Conservation (phyloP, 2,329 filamentous ascomycete genomes). For the Neodidymelliopsis sp. region DNA sequence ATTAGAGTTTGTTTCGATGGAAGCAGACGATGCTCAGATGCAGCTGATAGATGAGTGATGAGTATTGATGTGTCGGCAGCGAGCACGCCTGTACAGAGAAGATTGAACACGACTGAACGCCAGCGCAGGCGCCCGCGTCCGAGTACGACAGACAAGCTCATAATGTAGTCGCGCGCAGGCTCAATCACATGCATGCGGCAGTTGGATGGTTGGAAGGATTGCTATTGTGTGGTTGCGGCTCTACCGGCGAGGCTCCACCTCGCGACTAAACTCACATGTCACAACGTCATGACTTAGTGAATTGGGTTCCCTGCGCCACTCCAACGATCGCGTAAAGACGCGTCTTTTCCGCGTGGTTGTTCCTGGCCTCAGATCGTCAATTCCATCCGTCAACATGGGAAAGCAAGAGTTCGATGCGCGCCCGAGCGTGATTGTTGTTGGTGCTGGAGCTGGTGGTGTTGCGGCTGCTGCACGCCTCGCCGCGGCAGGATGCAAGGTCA, state of each 20-base stretch:
- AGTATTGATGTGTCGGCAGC: neutral
- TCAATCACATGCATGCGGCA: constrained; percentile 15
- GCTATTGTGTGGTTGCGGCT: constrained; percentile 15
- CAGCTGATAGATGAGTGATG: too few species aligned
- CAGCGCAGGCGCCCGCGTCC: too few species aligned
- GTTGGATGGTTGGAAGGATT: constrained; percentile 2
- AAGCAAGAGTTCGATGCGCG: constrained; percentile 20
- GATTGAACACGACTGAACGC: too few species aligned
- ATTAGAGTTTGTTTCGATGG: neutral
- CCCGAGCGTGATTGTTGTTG: constrained; percentile 52
- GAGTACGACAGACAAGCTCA: too few species aligned
- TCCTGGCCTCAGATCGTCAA: constrained; percentile 14
- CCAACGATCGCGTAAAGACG: constrained; percentile 15
- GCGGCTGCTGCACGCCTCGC: constrained; percentile 75
- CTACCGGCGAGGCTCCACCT: constrained; percentile 12
- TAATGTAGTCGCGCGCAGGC: neutral
- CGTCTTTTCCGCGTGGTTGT: constrained; percentile 12
- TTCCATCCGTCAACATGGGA: constrained; percentile 14
- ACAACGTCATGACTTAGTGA: constrained; percentile 21
- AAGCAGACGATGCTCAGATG: neutral
- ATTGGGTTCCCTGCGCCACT: constrained; percentile 20
- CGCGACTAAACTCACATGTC: constrained; percentile 12
- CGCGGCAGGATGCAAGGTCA: constrained; percentile 74
- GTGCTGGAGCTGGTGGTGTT: constrained; percentile 75
- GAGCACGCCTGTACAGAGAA: too few species aligned